Evolutionary conservation across 257 asterid species (phyloP).

Genomic region (Scutellaria baicalensis): DNA sequence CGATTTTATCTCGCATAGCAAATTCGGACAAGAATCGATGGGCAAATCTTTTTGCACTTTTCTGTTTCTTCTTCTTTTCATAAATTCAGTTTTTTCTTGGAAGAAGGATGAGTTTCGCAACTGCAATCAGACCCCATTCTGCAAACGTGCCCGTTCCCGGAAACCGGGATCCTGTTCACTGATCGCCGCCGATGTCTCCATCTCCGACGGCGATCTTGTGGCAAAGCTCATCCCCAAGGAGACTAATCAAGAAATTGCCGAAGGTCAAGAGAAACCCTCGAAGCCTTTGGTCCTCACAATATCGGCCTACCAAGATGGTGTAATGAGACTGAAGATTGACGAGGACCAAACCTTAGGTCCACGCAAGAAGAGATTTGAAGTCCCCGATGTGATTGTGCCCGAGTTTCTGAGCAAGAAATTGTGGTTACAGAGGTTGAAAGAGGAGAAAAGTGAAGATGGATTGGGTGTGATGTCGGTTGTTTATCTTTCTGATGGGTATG

Average conservation of each 20-base stretch:
- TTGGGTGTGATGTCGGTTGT: conserved; percentile 44
- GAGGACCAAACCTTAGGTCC: conserved; percentile 64
- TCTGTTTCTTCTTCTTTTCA: conserved; percentile 29
- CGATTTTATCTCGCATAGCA: not conserved
- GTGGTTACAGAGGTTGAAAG: conserved; percentile 62
- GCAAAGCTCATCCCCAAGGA: conserved; percentile 53
- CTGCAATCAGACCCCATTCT: conserved; percentile 92
- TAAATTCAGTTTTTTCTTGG: conserved; percentile 52
- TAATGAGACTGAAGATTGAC: conserved; percentile 80
- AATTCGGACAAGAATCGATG: conserved; percentile 15
- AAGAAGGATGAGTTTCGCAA: conserved; percentile 87
- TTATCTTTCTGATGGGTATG: conserved; percentile 80
- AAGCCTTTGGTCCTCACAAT: conserved; percentile 60
- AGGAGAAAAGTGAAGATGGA: conserved; percentile 52
- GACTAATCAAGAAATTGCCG: conserved; percentile 22
- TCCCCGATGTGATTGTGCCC: conserved; percentile 78
- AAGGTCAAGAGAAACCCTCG: conserved; percentile 15
- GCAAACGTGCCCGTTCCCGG: conserved; percentile 86
- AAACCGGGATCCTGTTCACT: conserved; percentile 53
- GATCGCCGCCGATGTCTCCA: conserved; percentile 56
- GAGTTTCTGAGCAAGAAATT: conserved; percentile 64
- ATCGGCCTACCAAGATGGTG: conserved; percentile 84
- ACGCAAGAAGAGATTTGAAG: conserved; percentile 93
- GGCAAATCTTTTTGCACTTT: conserved; percentile 13
- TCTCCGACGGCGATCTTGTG: conserved; percentile 78